phyloP scores from a whole-genome alignment of 1,284 basidiomycete genomes.

The Irpex rosettiformis region DNA sequence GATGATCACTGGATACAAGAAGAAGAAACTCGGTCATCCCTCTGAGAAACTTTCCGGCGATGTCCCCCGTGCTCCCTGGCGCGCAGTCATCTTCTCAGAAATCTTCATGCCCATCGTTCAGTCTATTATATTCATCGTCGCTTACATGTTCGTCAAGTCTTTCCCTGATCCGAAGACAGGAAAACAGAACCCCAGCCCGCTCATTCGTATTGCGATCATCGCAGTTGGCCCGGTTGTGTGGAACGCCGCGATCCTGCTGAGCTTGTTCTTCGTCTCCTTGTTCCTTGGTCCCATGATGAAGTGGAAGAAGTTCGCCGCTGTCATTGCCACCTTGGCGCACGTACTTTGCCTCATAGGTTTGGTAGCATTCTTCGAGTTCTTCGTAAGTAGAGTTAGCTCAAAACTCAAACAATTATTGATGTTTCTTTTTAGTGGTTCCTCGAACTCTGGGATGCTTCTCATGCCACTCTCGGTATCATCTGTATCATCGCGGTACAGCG shows the following conservation, averaged over 20 bases:
- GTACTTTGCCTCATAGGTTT: constrained; percentile 77
- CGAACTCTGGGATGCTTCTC: constrained; percentile 93
- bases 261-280: constrained; percentile 88
- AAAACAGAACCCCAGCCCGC: constrained; percentile 62
- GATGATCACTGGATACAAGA: constrained; percentile 97
- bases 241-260: constrained; percentile 88
- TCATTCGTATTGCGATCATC: constrained; percentile 89
- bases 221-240: constrained; percentile 93
- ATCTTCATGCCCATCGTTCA: constrained; percentile 80
- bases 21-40: constrained; percentile 94
- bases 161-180: constrained; percentile 71
- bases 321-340: constrained; percentile 91
- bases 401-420: constrained; percentile 8
- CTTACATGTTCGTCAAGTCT: constrained; percentile 90
- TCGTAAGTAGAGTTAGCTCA: constrained; percentile 55
- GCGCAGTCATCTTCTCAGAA: constrained; percentile 82
- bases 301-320: constrained; percentile 83
- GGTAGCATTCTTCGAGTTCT: constrained; percentile 91
- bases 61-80: constrained; percentile 87
- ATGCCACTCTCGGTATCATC: constrained; percentile 88
- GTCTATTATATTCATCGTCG: constrained; percentile 77
- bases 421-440: constrained; percentile 79
- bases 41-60: constrained; percentile 94
- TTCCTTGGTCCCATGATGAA: constrained; percentile 92
- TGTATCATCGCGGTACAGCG: constrained; percentile 87